phyloP scores from a whole-genome alignment of 2,329 filamentous ascomycete genomes.

The Colletotrichum sp. region DNA sequence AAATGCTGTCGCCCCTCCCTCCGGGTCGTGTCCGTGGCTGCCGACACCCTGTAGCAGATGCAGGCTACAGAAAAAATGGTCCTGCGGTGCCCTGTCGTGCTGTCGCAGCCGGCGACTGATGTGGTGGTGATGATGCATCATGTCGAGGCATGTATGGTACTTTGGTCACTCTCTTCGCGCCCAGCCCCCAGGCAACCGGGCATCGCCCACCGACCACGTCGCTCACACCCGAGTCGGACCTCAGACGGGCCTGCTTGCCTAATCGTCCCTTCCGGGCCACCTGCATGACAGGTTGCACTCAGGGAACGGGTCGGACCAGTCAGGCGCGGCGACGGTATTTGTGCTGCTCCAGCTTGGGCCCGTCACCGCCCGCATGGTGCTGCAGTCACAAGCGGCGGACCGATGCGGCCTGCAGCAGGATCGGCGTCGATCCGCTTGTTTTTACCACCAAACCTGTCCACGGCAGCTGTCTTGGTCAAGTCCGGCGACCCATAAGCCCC shows the following conservation, averaged over 20 bases:
- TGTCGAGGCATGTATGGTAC: conserved; percentile 1
- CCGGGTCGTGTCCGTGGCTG: background rate
- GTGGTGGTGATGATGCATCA: background rate
- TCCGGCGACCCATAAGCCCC: conserved; percentile 7
- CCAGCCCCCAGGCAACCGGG: conserved; percentile 3
- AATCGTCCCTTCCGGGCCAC: conserved; percentile 4
- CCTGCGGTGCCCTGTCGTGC: background rate
- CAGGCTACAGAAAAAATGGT: background rate
- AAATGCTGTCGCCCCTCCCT: background rate
- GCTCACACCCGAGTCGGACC: background rate
- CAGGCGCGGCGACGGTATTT: background rate
- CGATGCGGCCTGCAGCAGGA: conserved; percentile 25
- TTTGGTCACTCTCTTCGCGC: background rate
- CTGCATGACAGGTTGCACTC: conserved; percentile 2
- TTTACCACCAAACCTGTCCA: conserved; percentile 9
- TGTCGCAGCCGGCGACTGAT: background rate
- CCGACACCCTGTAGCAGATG: background rate
- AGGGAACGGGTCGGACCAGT: conserved; percentile 3
- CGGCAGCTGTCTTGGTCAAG: conserved; percentile 2
- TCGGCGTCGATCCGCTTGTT: conserved; percentile 23
- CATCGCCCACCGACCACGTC: background rate
- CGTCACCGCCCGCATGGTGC: conserved; percentile 22
- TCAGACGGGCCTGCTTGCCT: background rate
- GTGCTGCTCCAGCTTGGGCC: conserved; percentile 17
- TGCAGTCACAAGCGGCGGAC: conserved; percentile 22